These are phyloP conservation scores for Microsporum ferrugineum DNA, from an alignment of 2,329 filamentous ascomycete species.

Conservation along the genomic window DNA sequence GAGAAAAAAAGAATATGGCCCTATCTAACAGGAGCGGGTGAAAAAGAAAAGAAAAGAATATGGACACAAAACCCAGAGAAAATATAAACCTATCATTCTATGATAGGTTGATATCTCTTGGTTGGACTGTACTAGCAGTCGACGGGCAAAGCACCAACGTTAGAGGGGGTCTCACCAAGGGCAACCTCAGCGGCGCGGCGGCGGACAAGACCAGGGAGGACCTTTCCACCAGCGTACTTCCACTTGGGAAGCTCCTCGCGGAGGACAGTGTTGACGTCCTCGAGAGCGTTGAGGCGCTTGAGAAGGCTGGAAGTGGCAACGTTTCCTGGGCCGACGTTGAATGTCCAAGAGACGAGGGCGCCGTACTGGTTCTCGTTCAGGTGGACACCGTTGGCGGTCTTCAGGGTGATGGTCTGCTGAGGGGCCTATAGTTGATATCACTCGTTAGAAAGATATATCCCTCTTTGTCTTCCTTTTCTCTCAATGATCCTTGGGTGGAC, in stretches of 20 bases:
- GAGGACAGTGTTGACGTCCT: constrained; percentile 33
- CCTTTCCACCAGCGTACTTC: constrained; percentile 33
- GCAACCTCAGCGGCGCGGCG: constrained; percentile 37
- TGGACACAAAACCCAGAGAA: background rate
- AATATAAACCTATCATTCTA: too few species aligned
- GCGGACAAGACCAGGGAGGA: constrained; percentile 32
- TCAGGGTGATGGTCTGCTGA: constrained; percentile 32
- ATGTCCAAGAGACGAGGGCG: constrained; percentile 42
- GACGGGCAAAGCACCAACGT: constrained; percentile 10
- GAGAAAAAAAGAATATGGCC: background rate
- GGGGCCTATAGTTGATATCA: constrained; percentile 15
- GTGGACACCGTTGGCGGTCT: constrained; percentile 25
- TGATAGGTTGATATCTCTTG: background rate
- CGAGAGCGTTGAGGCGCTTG: constrained; percentile 35
- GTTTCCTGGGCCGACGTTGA: constrained; percentile 40
- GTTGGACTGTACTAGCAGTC: constrained; percentile 5
- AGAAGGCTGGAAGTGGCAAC: constrained; percentile 33
- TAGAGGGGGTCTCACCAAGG: constrained; percentile 25
- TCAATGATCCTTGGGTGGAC: background rate
- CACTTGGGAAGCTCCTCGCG: constrained; percentile 40
- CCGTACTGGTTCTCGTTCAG: constrained; percentile 44
- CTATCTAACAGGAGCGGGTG: background rate
- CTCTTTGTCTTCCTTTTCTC: background rate
- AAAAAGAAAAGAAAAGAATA: background rate
- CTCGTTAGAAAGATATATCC: background rate